Conservation (phyloP, 345 rosid genomes). For the Gossypium arboreum region DNA sequence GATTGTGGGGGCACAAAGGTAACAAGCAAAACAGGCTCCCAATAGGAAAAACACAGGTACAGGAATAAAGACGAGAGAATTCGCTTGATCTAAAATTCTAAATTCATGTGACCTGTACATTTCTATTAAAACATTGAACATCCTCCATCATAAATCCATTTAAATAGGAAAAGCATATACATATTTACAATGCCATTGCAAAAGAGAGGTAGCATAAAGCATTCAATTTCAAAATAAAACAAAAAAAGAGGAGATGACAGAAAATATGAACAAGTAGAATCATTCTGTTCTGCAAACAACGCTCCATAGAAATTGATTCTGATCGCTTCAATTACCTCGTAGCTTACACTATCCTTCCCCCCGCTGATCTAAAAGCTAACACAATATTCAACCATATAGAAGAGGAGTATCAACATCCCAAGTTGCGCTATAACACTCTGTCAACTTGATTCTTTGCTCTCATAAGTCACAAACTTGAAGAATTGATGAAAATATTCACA, state of each 20-base stretch:
- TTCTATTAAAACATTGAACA: background rate
- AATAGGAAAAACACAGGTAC: too few relatives aligned
- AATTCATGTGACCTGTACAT: background rate
- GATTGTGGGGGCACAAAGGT: too few relatives aligned
- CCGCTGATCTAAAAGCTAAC: background rate
- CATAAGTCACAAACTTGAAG: background rate
- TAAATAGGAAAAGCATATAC: background rate
- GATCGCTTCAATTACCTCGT: slow-evolving; percentile 6
- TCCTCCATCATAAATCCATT: background rate
- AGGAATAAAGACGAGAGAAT: too few relatives aligned
- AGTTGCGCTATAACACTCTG: background rate
- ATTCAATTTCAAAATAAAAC: background rate
- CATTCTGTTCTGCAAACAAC: background rate
- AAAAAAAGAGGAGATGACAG: background rate
- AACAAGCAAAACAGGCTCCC: too few relatives aligned
- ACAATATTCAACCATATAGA: slow-evolving; percentile 3
- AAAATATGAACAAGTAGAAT: slow-evolving; percentile 18
- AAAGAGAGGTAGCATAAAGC: slow-evolving; percentile 4
- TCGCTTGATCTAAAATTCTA: too few relatives aligned
- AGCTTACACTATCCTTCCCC: background rate
- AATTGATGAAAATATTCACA: slow-evolving; percentile 1
- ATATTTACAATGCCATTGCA: slow-evolving; percentile 14
- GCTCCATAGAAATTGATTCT: background rate
- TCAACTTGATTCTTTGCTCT: slow-evolving; percentile 6
- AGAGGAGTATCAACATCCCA: background rate